Percentiles rank a stretch among this genome's conserved stretches.
Conservation (phyloP, 2,329 filamentous ascomycete species). For the Neofusicoccum sp. region DNA sequence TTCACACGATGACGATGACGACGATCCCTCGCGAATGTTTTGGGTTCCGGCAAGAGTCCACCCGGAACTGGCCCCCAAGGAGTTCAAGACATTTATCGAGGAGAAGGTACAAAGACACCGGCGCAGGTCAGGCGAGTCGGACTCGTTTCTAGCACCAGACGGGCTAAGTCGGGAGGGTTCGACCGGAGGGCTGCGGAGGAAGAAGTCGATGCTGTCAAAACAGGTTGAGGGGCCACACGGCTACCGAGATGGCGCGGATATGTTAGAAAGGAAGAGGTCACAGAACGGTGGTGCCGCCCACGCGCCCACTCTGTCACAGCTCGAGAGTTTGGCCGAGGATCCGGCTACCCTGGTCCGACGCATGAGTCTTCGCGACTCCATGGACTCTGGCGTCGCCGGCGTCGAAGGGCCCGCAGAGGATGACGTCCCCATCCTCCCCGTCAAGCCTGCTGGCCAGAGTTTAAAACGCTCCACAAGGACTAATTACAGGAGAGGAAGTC, state of each 20-base stretch:
- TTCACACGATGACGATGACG: conserved; percentile 67
- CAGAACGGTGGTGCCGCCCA: conserved; percentile 61
- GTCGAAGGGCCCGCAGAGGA: conserved; percentile 48
- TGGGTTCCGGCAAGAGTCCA: conserved; percentile 96
- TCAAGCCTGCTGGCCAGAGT: conserved; percentile 69
- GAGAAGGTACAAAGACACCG: conserved; percentile 89
- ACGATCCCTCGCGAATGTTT: conserved; percentile 82
- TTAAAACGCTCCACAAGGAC: conserved; percentile 88
- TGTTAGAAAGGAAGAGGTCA: conserved; percentile 71
- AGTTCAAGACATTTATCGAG: conserved; percentile 95
- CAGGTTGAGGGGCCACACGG: conserved; percentile 78
- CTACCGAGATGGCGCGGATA: conserved; percentile 81
- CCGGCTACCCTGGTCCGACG: conserved; percentile 69
- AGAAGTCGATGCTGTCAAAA: conserved; percentile 92
- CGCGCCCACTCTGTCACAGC: conserved; percentile 57
- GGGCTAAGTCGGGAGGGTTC: conserved; percentile 56
- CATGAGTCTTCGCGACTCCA: conserved; percentile 57
- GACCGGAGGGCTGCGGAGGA: conserved; percentile 67
- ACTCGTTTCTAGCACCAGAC: conserved; percentile 59
- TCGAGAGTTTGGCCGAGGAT: conserved; percentile 77
- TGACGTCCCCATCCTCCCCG: conserved; percentile 83
- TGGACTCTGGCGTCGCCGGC: conserved; percentile 33
- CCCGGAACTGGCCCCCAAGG: conserved; percentile 88
- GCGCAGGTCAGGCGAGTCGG: conserved; percentile 69
- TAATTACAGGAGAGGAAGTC: conserved; percentile 83